These are phyloP conservation scores for Ruellia speciosa DNA, from an alignment of 305 asterid genomes.

Conservation along the genomic window DNA sequence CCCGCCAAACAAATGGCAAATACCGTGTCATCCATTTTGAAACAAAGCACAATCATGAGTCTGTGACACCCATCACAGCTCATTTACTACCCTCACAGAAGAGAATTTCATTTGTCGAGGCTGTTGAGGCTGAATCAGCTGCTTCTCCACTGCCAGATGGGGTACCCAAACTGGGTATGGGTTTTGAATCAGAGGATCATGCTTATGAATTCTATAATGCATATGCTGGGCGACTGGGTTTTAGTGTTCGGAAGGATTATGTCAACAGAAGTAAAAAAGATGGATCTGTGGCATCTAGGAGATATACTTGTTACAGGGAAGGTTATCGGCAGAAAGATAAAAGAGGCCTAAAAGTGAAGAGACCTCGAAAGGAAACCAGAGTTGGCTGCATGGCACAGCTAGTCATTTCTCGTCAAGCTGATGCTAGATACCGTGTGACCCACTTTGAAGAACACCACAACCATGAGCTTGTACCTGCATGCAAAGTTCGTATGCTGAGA, in stretches of 20 bases:
- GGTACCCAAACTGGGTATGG: slow-evolving; percentile 59
- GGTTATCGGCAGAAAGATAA: slow-evolving; percentile 53
- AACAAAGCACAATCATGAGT: slow-evolving; percentile 49
- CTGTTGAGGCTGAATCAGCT: slow-evolving; percentile 41
- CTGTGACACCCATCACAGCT: slow-evolving; percentile 51
- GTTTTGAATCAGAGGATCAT: slow-evolving; percentile 46
- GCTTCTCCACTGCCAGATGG: slow-evolving; percentile 33
- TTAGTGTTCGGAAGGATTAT: slow-evolving; percentile 57
- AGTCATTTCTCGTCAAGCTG: slow-evolving; percentile 51
- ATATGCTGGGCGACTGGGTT: slow-evolving; percentile 48
- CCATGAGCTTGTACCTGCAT: slow-evolving; percentile 51
- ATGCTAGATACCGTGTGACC: slow-evolving; percentile 51
- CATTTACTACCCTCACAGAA: slow-evolving; percentile 57
- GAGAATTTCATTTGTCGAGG: slow-evolving; percentile 57
- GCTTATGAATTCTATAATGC: slow-evolving; percentile 57
- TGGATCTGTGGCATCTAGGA: slow-evolving; percentile 61
- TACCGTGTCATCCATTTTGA: slow-evolving; percentile 51
- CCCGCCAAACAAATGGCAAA: slow-evolving; percentile 50
- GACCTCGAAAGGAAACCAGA: slow-evolving; percentile 59
- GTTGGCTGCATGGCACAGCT: slow-evolving; percentile 62
- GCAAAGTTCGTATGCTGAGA: slow-evolving; percentile 39
- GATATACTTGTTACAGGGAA: slow-evolving; percentile 59
- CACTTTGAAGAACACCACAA: slow-evolving; percentile 52
- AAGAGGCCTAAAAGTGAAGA: slow-evolving; percentile 46
- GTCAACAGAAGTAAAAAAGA: slow-evolving; percentile 57